Percentiles rank a stretch among this genome's conserved stretches.
These are phyloP conservation scores for Cladosporium phlei DNA, from an alignment of 2,329 filamentous ascomycete species.

Conservation along the genomic window DNA sequence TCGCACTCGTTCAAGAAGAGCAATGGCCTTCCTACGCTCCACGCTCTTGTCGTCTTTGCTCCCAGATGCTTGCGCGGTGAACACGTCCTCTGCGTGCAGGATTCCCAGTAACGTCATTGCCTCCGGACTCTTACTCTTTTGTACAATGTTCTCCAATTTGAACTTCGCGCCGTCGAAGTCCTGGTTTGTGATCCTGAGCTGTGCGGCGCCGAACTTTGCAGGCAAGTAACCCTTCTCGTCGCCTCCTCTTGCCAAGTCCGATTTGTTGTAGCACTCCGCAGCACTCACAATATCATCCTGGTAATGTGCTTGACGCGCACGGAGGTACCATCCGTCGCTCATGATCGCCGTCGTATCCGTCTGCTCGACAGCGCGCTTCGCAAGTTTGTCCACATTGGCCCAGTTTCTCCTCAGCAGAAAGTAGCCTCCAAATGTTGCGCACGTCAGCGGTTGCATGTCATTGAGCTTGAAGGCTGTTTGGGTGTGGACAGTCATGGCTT, in stretches of 20 bases:
- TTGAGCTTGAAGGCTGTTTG: constrained; percentile 92
- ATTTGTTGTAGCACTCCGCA: constrained; percentile 78
- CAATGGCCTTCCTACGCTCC: constrained; percentile 81
- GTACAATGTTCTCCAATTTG: constrained; percentile 87
- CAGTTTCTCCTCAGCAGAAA: constrained; percentile 80
- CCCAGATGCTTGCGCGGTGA: constrained; percentile 65
- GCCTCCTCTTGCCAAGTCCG: constrained; percentile 87
- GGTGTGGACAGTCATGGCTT: constrained; percentile 89
- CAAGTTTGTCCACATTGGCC: constrained; percentile 75
- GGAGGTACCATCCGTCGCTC: constrained; percentile 94
- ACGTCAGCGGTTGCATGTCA: constrained; percentile 84
- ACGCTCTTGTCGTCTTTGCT: constrained; percentile 80
- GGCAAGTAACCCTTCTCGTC: constrained; percentile 87
- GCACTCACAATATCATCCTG: constrained; percentile 70
- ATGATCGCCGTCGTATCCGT: constrained; percentile 96
- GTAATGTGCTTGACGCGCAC: constrained; percentile 87
- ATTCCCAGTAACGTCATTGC: constrained; percentile 90
- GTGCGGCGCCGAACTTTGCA: constrained; percentile 89
- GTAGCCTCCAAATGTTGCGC: constrained; percentile 83
- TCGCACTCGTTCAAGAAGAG: constrained; percentile 77
- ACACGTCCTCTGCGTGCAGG: constrained; percentile 90
- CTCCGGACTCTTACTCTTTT: constrained; percentile 76
- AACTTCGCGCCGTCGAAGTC: constrained; percentile 91
- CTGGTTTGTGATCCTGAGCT: constrained; percentile 77
- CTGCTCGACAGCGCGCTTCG: constrained; percentile 88